Percentiles rank a stretch among this genome's conserved stretches.
These are phyloP conservation scores for Amesomyces nigricolor DNA, from an alignment of 2,329 filamentous ascomycete species.

Conservation along the genomic window DNA sequence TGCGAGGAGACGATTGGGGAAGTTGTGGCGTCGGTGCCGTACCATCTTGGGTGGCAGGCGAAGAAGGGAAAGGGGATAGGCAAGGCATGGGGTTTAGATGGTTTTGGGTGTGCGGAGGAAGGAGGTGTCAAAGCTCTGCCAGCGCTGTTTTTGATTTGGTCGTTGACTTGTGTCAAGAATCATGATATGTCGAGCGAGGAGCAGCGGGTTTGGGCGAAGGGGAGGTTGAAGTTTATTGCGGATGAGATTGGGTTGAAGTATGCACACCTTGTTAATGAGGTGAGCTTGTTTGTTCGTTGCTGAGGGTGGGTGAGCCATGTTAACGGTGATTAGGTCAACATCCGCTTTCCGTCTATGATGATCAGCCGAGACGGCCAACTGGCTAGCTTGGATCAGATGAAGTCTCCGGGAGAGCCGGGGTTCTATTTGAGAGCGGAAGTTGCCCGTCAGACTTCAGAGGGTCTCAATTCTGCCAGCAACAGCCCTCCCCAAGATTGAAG, in stretches of 20 bases:
- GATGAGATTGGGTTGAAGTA: conserved; percentile 53
- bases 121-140: conserved; percentile 48
- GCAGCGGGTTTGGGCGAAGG: conserved; percentile 51
- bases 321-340: conserved; percentile 40
- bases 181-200: conserved; percentile 55
- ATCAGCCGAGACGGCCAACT: conserved; percentile 48
- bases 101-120: conserved; percentile 48
- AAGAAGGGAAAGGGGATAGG: conserved; percentile 36
- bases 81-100: conserved; percentile 35
- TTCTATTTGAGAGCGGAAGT: background rate
- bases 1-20: conserved; percentile 51
- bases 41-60: conserved; percentile 54
- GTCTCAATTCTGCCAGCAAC: too few species aligned
- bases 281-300: conserved; percentile 32
- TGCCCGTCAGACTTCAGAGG: too few species aligned
- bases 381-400: conserved; percentile 35
- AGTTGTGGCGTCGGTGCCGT: conserved; percentile 55
- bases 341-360: conserved; percentile 58
- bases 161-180: conserved; percentile 47
- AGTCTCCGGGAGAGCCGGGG: background rate
- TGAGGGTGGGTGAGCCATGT: conserved; percentile 2
- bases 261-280: conserved; percentile 49
- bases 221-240: conserved; percentile 49
- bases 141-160: conserved; percentile 57
- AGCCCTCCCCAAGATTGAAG: too few species aligned